phyloP scores from a whole-genome alignment of 2,329 filamentous ascomycete species.

The Colletotrichum lindemuthianum region DNA sequence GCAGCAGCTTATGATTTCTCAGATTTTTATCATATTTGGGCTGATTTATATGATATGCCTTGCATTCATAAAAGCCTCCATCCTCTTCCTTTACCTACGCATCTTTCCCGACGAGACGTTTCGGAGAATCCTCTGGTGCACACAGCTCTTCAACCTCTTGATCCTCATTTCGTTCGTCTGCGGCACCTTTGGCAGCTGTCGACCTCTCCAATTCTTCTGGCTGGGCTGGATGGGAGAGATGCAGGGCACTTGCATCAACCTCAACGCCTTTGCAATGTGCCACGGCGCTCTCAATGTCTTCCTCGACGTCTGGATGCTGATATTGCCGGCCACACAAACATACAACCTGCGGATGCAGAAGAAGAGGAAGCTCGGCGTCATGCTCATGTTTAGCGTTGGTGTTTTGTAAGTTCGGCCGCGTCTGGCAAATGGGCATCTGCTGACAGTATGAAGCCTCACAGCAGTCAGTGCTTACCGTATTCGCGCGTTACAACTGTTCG shows the following conservation, averaged over 20 bases:
- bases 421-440: background rate
- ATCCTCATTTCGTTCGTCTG: constrained; percentile 42
- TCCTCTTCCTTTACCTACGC: constrained; percentile 49
- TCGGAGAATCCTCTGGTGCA: constrained; percentile 39
- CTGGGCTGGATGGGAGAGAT: constrained; percentile 43
- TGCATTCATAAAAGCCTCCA: constrained; percentile 46
- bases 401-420: constrained; percentile 25
- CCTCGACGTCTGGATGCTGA: constrained; percentile 54
- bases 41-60: constrained; percentile 47
- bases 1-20: background rate
- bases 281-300: constrained; percentile 54
- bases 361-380: constrained; percentile 49
- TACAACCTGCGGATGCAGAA: constrained; percentile 43
- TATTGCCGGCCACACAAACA: constrained; percentile 52
- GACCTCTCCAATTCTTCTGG: constrained; percentile 56
- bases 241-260: constrained; percentile 48
- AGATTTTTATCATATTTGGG: constrained; percentile 48
- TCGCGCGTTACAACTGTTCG: constrained; percentile 1
- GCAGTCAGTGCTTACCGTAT: constrained; percentile 30
- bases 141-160: constrained; percentile 26
- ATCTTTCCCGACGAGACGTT: constrained; percentile 46
- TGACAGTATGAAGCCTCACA: constrained; percentile 7
- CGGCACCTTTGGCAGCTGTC: constrained; percentile 50
- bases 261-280: constrained; percentile 51
- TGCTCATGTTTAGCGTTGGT: constrained; percentile 50